These are phyloP conservation scores for Diaporthe sp. DNA, from an alignment of 2,329 filamentous ascomycete species.

Conservation along the genomic window DNA sequence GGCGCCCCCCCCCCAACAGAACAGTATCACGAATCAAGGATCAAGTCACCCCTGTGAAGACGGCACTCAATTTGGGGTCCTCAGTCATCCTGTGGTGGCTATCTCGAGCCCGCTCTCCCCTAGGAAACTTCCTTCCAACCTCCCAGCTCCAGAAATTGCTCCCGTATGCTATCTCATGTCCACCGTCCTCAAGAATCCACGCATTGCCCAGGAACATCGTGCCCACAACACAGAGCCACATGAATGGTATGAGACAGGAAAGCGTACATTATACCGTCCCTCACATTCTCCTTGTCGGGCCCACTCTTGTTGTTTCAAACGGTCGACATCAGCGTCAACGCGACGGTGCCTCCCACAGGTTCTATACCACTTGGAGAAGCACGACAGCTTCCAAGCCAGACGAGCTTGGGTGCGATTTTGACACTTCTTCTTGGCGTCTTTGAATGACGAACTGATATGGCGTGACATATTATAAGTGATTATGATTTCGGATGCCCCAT, in stretches of 20 bases:
- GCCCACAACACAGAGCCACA: conserved; percentile 53
- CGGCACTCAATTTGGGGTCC: background rate
- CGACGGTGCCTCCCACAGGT: conserved; percentile 74
- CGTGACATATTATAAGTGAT: background rate
- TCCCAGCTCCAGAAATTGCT: conserved; percentile 16
- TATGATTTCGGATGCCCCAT: background rate
- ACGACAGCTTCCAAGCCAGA: background rate
- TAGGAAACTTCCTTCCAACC: background rate
- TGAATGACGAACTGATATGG: background rate
- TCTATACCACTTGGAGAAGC: background rate
- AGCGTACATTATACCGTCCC: conserved; percentile 72
- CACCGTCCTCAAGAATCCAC: conserved; percentile 45
- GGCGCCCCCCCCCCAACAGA: too few relatives aligned
- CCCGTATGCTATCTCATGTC: conserved; percentile 29
- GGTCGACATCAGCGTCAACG: conserved; percentile 76
- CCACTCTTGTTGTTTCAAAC: conserved; percentile 73
- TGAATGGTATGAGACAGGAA: conserved; percentile 73
- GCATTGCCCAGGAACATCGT: conserved; percentile 52
- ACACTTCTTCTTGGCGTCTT: background rate
- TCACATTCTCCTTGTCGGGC: background rate
- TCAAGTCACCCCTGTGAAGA: background rate
- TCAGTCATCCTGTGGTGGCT: background rate
- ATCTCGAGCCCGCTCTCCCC: background rate
- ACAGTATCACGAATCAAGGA: background rate
- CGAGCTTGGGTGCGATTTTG: background rate